Evolutionary conservation across 2,329 filamentous ascomycete genomes (phyloP).

Genomic region (Aspergillus carbonarius): DNA sequence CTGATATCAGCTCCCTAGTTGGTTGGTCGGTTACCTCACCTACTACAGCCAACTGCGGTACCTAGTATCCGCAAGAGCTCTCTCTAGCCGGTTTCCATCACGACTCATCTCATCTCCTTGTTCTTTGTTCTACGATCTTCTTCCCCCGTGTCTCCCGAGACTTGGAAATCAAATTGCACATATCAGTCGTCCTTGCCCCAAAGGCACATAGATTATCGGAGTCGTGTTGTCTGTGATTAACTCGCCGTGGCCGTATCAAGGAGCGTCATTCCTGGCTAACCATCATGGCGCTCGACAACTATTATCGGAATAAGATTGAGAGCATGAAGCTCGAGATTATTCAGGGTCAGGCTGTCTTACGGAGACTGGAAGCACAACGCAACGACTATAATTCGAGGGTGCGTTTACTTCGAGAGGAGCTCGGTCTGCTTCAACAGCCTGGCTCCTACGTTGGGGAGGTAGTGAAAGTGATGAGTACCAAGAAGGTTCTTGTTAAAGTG

Average conservation of each 20-base stretch:
- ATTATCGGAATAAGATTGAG: conserved; percentile 99
- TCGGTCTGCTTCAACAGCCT: conserved; percentile 92
- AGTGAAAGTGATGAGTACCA: conserved; percentile 99
- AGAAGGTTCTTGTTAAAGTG: conserved; percentile 98
- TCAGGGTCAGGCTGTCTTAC: conserved; percentile 92
- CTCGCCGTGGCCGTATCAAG: conserved; percentile 13
- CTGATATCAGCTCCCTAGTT: conserved; percentile 3
- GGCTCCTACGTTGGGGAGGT: conserved; percentile 98
- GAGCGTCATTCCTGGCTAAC: conserved; percentile 33
- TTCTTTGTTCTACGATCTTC: background rate
- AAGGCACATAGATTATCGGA: background rate
- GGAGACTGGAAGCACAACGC: conserved; percentile 92
- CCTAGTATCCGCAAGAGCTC: conserved; percentile 2
- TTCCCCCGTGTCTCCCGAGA: background rate
- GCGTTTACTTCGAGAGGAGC: conserved; percentile 88
- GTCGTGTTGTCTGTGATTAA: background rate
- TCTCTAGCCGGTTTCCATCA: background rate
- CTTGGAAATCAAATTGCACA: background rate
- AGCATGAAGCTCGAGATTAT: conserved; percentile 99
- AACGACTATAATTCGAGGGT: conserved; percentile 99
- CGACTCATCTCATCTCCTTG: background rate
- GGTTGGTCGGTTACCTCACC: background rate
- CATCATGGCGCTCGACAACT: conserved; percentile 97
- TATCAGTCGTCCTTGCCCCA: background rate
- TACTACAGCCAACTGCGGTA: conserved; percentile 2